A percentile compares a stretch with the other conserved stretches of the same genome.
These are phyloP conservation scores for Coccomyxa sp. DNA, from an alignment of 139 green algal species.

Conservation along the genomic window DNA sequence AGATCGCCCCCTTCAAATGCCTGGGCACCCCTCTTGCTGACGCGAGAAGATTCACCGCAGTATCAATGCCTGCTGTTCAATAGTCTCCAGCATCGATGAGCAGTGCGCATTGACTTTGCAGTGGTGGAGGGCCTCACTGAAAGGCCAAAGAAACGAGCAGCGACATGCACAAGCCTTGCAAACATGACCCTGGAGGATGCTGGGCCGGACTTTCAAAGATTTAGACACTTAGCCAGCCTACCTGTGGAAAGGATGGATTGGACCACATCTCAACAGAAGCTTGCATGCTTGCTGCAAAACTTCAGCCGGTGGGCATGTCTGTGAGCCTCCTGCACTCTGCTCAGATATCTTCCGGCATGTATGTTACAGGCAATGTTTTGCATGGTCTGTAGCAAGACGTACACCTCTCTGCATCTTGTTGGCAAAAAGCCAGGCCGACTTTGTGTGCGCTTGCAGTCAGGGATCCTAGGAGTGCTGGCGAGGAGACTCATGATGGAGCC, in stretches of 20 bases:
- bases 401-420: background rate
- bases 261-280: too few relatives aligned
- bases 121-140: background rate
- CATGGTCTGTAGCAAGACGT: too few relatives aligned
- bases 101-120: background rate
- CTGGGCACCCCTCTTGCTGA: background rate
- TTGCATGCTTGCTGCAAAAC: too few relatives aligned
- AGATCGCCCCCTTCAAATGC: background rate
- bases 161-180: background rate
- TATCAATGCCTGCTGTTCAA: too few relatives aligned
- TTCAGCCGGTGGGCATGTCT: too few relatives aligned
- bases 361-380: too few relatives aligned
- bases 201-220: background rate
- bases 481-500: background rate
- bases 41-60: background rate
- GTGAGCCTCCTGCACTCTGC: too few relatives aligned
- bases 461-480: background rate
- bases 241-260: too few relatives aligned
- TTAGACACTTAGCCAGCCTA: background rate
- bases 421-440: background rate
- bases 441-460: background rate
- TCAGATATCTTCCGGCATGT: too few relatives aligned
- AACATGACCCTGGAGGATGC: background rate
- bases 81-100: too few relatives aligned
- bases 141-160: background rate